Conservation (phyloP, 2,329 filamentous ascomycete genomes). For the Scedosporium aurantiacum region DNA sequence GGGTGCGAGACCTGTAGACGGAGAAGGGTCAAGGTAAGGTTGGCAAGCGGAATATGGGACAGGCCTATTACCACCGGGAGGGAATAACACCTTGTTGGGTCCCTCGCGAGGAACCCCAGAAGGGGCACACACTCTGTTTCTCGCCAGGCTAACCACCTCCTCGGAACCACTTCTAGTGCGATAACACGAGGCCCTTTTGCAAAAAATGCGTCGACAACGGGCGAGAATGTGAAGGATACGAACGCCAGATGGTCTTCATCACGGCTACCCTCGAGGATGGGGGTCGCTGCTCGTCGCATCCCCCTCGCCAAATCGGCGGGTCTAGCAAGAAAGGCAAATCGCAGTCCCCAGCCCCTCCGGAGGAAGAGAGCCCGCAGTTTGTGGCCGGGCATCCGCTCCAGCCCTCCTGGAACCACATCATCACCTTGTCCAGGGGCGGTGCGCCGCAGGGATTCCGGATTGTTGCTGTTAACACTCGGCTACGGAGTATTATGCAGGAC, state of each 20-base stretch:
- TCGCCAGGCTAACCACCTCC: background rate
- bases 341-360: conserved; percentile 11
- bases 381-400: conserved; percentile 13
- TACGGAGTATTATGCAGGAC: conserved; percentile 23
- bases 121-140: background rate
- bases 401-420: conserved; percentile 36
- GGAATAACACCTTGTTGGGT: no score
- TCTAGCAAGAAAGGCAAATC: conserved; percentile 23
- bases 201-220: conserved; percentile 48
- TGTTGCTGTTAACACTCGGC: conserved; percentile 31
- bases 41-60: background rate
- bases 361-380: conserved; percentile 18
- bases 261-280: conserved; percentile 43
- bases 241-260: conserved; percentile 53
- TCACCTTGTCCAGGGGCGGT: conserved; percentile 24
- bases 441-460: conserved; percentile 22
- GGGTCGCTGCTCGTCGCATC: conserved; percentile 46
- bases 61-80: conserved; percentile 12
- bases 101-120: background rate
- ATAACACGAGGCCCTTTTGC: conserved; percentile 49
- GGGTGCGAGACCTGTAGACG: conserved; percentile 51
- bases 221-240: conserved; percentile 49
- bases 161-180: conserved; percentile 33
- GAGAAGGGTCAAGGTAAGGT: conserved; percentile 44
- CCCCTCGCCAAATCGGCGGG: conserved; percentile 24